phyloP scores from a whole-genome alignment of 2,329 filamentous ascomycete species.

The Teratosphaeriaceae sp. region DNA sequence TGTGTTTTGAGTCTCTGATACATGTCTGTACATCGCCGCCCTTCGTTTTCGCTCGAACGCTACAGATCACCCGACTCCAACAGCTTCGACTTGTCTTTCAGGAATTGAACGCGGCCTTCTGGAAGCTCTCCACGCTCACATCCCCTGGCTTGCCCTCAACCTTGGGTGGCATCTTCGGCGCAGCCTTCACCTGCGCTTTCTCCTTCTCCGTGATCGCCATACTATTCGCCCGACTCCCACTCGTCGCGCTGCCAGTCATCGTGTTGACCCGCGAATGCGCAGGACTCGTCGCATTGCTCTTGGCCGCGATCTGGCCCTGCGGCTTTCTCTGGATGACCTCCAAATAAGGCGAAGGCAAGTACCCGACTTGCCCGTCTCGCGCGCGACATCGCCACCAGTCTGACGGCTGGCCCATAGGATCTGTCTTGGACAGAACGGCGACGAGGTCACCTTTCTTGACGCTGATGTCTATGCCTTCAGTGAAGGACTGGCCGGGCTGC shows the following conservation, averaged over 20 bases:
- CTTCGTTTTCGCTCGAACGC: constrained; percentile 9
- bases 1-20: neutral
- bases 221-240: constrained; percentile 35
- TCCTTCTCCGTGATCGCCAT: constrained; percentile 41
- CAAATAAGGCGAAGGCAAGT: constrained; percentile 84
- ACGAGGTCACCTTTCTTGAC: constrained; percentile 95
- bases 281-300: constrained; percentile 37
- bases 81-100: too few relatives aligned
- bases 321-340: constrained; percentile 61
- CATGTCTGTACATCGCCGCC: constrained; percentile 1
- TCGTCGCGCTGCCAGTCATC: constrained; percentile 42
- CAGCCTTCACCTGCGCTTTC: constrained; percentile 23
- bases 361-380: constrained; percentile 82
- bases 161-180: constrained; percentile 34
- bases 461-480: constrained; percentile 72
- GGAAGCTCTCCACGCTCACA: constrained; percentile 62
- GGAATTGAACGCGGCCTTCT: constrained; percentile 63
- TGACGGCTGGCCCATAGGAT: constrained; percentile 83
- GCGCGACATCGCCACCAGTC: constrained; percentile 98
- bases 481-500: constrained; percentile 36
- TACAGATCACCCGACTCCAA: neutral
- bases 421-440: constrained; percentile 84
- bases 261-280: constrained; percentile 47
- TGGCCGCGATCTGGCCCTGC: constrained; percentile 38
- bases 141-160: constrained; percentile 56